Evolutionary conservation across 2,329 filamentous ascomycete species (phyloP), one percentile per base, ranked within the genome.

Genomic region (Capronia americana): DNA sequence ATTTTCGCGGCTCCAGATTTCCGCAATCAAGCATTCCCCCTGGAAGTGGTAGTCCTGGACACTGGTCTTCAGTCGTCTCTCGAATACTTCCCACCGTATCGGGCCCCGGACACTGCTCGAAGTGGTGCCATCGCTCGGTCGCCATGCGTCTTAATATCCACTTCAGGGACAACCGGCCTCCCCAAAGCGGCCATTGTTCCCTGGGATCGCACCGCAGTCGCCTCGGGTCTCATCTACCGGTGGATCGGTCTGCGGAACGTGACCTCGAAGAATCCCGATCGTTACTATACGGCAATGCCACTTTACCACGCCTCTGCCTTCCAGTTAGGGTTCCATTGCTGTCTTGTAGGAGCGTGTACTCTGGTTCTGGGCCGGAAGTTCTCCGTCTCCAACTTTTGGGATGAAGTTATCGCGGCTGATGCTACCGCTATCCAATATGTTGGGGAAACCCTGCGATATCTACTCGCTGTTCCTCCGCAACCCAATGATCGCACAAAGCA

Each of bases 161-260:
- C 95, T 0, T 94, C 90, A 0, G 94, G 94, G n/a, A 98, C 95
- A 0, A 98, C 95, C 0, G 91, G 91, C 0, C 83, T 87, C 73
- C 94, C 93, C 17, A 98, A 98, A 80, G 94, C 95, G 0, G 93
- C 94, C 1, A 69, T 70, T 24, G 65, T 72, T n/a, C 61, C 71
- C 32, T 73, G 70, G 69, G 59, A 66, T 24, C 65, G 69, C 5
- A 67, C 66, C n/a, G 38, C 41, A 4, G 53, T 84, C 1, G 87
- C 83, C 1, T 82, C 81, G 24, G 77, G 76, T 11, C 87, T 90
- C 64, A 81, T 86, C 1, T 76, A 79, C 0, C 75, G 79, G 3
- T 89, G 88, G 78, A 79, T 92, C 34, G 79, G 44, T n/a, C 80
- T 91, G n/a, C 63, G 63, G 10, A 55, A 65, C 11, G 71, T 71